Base-by-base conservation (phyloP, 257 asterid species). In the Mitragyna speciosa region DNA sequence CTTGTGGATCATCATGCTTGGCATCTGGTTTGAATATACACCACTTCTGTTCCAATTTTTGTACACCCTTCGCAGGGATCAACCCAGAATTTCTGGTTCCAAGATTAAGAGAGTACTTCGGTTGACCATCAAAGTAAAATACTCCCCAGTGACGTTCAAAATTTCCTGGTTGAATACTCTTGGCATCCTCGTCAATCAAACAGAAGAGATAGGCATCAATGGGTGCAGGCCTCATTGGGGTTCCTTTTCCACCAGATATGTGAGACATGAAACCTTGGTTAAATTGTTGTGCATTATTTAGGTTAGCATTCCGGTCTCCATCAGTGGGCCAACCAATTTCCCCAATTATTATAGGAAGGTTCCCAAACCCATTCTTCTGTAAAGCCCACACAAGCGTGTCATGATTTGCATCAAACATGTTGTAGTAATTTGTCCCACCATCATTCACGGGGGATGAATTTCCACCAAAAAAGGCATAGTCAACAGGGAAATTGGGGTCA, bases 321-420 rank as follows among this genome's bases (percentile, higher is more conserved):
- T 93, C 97, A 0, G 98, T 93, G 9, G 98, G 98, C 97, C 98
- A 93, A 5, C 98, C 98, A 45, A 93, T 88, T 81, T 93, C 96
- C 8, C 97, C 97, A 8, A 93, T 43, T 47, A 89, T 77, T 65
- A 93, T 91, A 6, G 96, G 95, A 47, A 93, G 24, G 78, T 93
- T 90, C 9, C 77, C 82, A 12, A 84, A 93, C 7, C 97, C 97
- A 31, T 93, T 93, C 80, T 82, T 90, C 83, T 84, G 95, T 68
- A 93, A 72, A 4, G 97, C 93, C 96, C 96, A 91, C 9, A 85
- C 92, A 1, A 93, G 96, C 10, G 97, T 93, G 43, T 93, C 97
- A 20, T 90, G 91, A 69, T 93, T 91, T 72, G 96, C 97, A 28
- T 93, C 97, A 52, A 93, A 93, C 97, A 93, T 90, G 87, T 91